A percentile compares a stretch with the other conserved stretches of the same genome.
Evolutionary conservation across 305 asterid species (phyloP).

Genomic region (Fraxinus dipetala): DNA sequence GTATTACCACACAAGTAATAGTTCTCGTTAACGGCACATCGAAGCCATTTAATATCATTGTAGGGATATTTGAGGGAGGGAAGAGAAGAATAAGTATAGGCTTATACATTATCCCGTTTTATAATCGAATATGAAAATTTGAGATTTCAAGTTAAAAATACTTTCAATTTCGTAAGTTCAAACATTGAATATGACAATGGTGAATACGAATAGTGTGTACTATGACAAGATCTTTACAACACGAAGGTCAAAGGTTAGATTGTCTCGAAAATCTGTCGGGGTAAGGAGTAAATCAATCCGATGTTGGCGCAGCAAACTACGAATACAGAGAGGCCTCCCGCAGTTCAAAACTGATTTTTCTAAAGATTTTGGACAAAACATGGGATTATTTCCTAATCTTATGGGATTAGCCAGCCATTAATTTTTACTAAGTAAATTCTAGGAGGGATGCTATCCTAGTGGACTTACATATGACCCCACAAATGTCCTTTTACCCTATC

Average conservation of each 20-base stretch:
- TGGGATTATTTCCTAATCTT: not conserved
- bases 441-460: not conserved
- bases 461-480: not conserved
- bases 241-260: not conserved
- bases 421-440: not conserved
- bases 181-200: too few species aligned
- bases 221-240: not conserved
- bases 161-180: too few species aligned
- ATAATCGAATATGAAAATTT: too few species aligned
- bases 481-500: not conserved
- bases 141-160: too few species aligned
- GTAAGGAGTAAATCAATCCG: not conserved
- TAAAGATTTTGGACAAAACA: not conserved
- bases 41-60: too few species aligned
- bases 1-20: too few species aligned
- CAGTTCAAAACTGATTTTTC: not conserved
- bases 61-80: too few species aligned
- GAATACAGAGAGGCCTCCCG: not conserved
- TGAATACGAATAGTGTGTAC: not conserved
- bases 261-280: not conserved
- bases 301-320: not conserved
- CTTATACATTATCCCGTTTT: too few species aligned
- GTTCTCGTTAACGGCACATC: too few species aligned
- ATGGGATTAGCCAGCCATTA: not conserved
- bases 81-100: too few species aligned